These are phyloP conservation scores for Annulohypoxylon stygium DNA, from an alignment of 495 filamentous ascomycete species.

Conservation along the genomic window DNA sequence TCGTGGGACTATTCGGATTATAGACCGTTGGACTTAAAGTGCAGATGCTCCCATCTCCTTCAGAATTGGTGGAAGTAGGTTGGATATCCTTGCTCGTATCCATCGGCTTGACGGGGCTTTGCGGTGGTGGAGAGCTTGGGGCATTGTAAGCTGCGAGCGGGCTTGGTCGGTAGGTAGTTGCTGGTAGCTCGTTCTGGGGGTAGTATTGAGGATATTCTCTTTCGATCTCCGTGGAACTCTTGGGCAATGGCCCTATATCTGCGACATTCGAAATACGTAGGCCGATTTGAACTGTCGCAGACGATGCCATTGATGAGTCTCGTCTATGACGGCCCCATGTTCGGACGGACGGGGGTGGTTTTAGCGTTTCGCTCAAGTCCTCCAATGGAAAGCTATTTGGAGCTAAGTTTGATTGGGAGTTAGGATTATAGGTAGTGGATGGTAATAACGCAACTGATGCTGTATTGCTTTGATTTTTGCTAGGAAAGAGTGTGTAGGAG, in stretches of 20 bases:
- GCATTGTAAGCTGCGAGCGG: conserved; percentile 40
- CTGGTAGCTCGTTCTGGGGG: conserved; percentile 43
- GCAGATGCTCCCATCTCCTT: conserved; percentile 33
- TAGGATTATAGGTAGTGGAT: conserved; percentile 59
- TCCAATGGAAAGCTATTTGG: conserved; percentile 17
- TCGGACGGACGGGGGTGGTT: conserved; percentile 59
- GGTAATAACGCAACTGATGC: conserved; percentile 55
- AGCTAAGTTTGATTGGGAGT: conserved; percentile 31
- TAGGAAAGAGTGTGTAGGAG: conserved; percentile 60
- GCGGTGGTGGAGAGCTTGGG: conserved; percentile 22
- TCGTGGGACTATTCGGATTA: conserved; percentile 56
- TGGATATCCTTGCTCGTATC: conserved; percentile 55
- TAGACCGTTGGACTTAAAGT: conserved; percentile 60
- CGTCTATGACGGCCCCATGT: conserved; percentile 54
- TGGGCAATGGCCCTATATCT: conserved; percentile 54
- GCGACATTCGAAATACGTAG: conserved; percentile 62
- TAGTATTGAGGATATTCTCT: conserved; percentile 55
- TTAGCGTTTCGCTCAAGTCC: conserved; percentile 48
- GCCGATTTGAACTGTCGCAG: conserved; percentile 64
- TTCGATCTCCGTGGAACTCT: conserved; percentile 38
- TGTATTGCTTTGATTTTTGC: conserved; percentile 46
- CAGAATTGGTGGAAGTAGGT: conserved; percentile 44
- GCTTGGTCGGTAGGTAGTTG: conserved; percentile 46
- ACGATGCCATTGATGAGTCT: conserved; percentile 61
- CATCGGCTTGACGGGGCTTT: conserved; percentile 34